Base-by-base conservation (phyloP, 768 basidiomycete species). In the Galerina marginata region DNA sequence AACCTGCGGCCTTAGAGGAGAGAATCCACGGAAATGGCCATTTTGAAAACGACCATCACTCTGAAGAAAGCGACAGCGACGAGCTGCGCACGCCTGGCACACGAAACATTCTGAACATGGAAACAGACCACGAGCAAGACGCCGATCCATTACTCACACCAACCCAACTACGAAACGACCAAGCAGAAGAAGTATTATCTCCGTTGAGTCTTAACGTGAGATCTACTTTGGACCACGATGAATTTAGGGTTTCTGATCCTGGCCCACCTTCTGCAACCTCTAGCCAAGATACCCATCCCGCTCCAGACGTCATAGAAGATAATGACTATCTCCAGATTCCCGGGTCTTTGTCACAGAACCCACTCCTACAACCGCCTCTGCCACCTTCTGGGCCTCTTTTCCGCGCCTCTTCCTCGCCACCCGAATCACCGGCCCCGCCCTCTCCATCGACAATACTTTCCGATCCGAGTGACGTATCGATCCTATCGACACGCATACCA, bases 401-500 rank as follows among this genome's bases (percentile, higher is more conserved):
- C 56, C 64, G 57, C 16, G 25, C 62, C 36, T 10, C 60, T 36
- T 62, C 61, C 10, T 58, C 58, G 43, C 56, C 56, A 54, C 46
- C 56, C 5, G 56, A 60, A n/a, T 58, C 56, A 7, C 61, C 62
- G n/a, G 58, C 61, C 4, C 63, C 63, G n/a, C 58, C 65, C 29
- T 69, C 67, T 6, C 67, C 67, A 15, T 60, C 63, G 6, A 68
- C 67, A 9, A 62, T 70, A 23, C 37, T 63, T n/a, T 71, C 71
- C 10, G 66, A 67, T 36, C 59, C 59, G 2, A 70, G 67, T 38
- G 69, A 66, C 46, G 53, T 61, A 12, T 70, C 69, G 15, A 58
- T 64, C 29, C 69, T 79, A 20, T 77, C 78, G 1, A 73, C 73
- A 2, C 69, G 65, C 44, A 67, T 73, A 23, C 74, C 76, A 4